Evolutionary conservation across 2,329 filamentous ascomycete genomes (phyloP).

Genomic region (Epicoccum sorghinum): DNA sequence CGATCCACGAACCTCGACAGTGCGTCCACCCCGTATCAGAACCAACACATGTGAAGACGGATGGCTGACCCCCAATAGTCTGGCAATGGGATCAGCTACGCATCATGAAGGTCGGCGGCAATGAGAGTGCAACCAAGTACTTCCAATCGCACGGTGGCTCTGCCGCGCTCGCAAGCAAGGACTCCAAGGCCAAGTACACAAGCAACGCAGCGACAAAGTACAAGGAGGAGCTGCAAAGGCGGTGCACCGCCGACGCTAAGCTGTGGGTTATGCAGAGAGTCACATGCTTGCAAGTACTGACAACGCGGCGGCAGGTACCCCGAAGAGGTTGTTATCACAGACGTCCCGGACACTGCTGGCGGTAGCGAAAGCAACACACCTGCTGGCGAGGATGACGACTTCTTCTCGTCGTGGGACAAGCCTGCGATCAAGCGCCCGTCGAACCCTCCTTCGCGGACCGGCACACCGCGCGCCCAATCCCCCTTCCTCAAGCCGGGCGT

Average conservation of each 20-base stretch:
- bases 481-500: constrained; percentile 80
- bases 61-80: constrained; percentile 47
- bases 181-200: constrained; percentile 95
- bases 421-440: constrained; percentile 95
- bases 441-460: constrained; percentile 87
- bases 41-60: constrained; percentile 45
- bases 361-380: constrained; percentile 73
- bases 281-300: constrained; percentile 24
- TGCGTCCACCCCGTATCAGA: constrained; percentile 57
- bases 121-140: constrained; percentile 97
- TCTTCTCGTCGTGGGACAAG: constrained; percentile 99
- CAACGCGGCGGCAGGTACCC: constrained; percentile 68
- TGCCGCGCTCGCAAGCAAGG: constrained; percentile 93
- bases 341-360: constrained; percentile 62
- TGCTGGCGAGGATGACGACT: constrained; percentile 88
- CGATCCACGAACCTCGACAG: constrained; percentile 97
- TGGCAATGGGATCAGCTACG: constrained; percentile 99
- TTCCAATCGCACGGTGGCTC: constrained; percentile 96
- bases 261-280: constrained; percentile 64
- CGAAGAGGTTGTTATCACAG: constrained; percentile 82
- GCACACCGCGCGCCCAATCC: constrained; percentile 83
- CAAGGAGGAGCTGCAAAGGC: constrained; percentile 92
- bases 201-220: constrained; percentile 94
- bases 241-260: constrained; percentile 80
- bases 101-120: constrained; percentile 97